Evolutionary conservation across 2,329 filamentous ascomycete species (phyloP), one percentile per base, ranked within the genome.

Genomic region (Sclerotiophoma versabilis): DNA sequence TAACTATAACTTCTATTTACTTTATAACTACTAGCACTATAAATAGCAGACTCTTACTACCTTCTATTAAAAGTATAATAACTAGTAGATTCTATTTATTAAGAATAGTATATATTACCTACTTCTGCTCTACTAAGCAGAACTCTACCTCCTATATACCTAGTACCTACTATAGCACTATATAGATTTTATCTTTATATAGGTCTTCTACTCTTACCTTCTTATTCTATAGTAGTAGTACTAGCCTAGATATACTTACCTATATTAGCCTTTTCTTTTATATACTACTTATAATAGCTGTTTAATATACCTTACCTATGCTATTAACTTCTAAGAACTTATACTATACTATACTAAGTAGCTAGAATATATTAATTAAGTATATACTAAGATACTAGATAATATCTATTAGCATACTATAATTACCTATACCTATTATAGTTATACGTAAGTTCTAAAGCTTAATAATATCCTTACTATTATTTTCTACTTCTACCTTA

Each of bases 21-120:
- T 23, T 19, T 15, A 48, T 6, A 14, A 19, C 34, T 37, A 41
- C 60, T 14, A 17, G 60, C 10, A 59, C 37, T 14, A 27, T 68
- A 30, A 68, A 67, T 12, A 69, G 59, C 26, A 69, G 50, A 47
- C 62, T 69, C 57, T 68, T 68, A 8, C 63, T 57, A 15, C 62
- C 48, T 7, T 54, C 51, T 14, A 38, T 67, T 25, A 33, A 60
- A n/a, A n/a, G n/a, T n/a, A n/a, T n/a, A n/a, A n/a, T n/a, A 65
- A 64, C 33, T 1, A 68, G 58, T 37, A 34, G 61, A 10, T 49
- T 63, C 43, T 54, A 17, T 22, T 41, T 50, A 2, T 58, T 47
- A 12, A 64, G 14, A 15, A 58, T 57, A 11, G 42, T 49, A 34
- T 62, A 26, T 36, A 63, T 19, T 4, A 49, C 60, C 37, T 39